A percentile compares a stretch with the other conserved stretches of the same genome.
Evolutionary conservation across 2,329 filamentous ascomycete genomes (phyloP).

Genomic region (Fusarium incarnatum): DNA sequence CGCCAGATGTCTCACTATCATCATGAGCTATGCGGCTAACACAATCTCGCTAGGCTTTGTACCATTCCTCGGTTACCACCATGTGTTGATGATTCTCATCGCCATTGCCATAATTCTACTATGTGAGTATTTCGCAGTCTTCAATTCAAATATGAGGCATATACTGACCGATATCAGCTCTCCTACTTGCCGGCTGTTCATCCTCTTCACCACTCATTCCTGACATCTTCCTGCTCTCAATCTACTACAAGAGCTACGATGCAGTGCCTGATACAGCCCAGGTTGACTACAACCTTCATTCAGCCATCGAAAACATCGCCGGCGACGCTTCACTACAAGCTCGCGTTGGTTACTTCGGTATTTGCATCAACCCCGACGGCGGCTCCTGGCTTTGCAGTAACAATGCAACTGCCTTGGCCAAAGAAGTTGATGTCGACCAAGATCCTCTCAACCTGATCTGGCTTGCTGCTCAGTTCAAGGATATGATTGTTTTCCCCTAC

Average conservation of each 20-base stretch:
- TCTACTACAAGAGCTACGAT: constrained; percentile 92
- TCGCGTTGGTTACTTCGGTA: constrained; percentile 96
- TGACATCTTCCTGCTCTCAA: constrained; percentile 95
- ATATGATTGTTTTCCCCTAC: constrained; percentile 98
- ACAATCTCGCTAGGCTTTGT: constrained; percentile 64
- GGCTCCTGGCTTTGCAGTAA: constrained; percentile 95
- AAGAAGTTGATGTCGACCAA: constrained; percentile 89
- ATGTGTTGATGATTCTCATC: constrained; percentile 98
- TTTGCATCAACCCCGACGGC: constrained; percentile 92
- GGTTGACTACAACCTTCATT: constrained; percentile 88
- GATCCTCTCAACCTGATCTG: constrained; percentile 97
- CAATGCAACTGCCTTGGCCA: constrained; percentile 92
- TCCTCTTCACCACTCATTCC: constrained; percentile 96
- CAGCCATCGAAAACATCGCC: constrained; percentile 90
- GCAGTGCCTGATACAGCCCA: constrained; percentile 86
- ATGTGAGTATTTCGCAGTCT: constrained; percentile 70
- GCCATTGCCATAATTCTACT: constrained; percentile 92
- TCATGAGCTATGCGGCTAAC: constrained; percentile 35
- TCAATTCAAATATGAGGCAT: background rate
- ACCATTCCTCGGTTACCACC: constrained; percentile 77
- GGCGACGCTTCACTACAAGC: constrained; percentile 86
- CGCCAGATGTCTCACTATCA: constrained; percentile 32
- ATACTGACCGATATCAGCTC: constrained; percentile 65
- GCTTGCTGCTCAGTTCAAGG: constrained; percentile 97
- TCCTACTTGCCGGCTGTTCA: constrained; percentile 94